These are phyloP conservation scores for Fusarium camptoceras DNA, from an alignment of 2,329 filamentous ascomycete species.

Conservation along the genomic window DNA sequence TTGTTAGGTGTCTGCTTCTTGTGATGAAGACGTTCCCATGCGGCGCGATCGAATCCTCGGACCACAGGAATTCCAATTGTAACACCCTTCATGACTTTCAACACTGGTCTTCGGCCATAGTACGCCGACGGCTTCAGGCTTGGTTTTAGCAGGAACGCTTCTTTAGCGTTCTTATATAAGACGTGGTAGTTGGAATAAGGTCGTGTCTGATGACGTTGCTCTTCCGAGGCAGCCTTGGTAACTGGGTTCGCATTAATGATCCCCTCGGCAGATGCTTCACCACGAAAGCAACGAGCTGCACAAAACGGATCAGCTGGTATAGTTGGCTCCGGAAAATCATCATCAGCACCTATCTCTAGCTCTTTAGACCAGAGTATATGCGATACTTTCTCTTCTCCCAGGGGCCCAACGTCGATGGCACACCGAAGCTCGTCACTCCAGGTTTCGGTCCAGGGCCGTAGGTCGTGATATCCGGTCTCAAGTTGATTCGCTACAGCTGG, in stretches of 20 bases:
- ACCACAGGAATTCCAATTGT: constrained; percentile 89
- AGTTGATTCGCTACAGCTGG: constrained; percentile 89
- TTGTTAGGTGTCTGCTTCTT: constrained; percentile 54
- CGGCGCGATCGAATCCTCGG: constrained; percentile 83
- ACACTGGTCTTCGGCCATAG: constrained; percentile 82
- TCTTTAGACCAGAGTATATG: constrained; percentile 83
- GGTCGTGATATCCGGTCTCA: constrained; percentile 87
- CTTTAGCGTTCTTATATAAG: constrained; percentile 81
- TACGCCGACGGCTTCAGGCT: constrained; percentile 87
- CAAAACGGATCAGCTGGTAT: constrained; percentile 69
- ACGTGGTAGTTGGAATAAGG: constrained; percentile 82
- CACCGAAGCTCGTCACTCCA: constrained; percentile 93
- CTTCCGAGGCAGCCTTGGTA: constrained; percentile 53
- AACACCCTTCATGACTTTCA: constrained; percentile 85
- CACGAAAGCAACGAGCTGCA: constrained; percentile 68
- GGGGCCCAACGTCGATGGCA: constrained; percentile 88
- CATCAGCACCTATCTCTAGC: constrained; percentile 37
- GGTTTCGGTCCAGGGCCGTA: constrained; percentile 89
- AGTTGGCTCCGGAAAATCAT: constrained; percentile 50
- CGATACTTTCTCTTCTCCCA: constrained; percentile 91
- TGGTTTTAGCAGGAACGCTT: constrained; percentile 88
- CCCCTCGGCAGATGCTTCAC: constrained; percentile 69
- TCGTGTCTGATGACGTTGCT: constrained; percentile 56
- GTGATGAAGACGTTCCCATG: constrained; percentile 79
- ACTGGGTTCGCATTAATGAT: constrained; percentile 52